Conservation (phyloP, 139 green algal genomes). For the Chlamydomonas sp. region DNA sequence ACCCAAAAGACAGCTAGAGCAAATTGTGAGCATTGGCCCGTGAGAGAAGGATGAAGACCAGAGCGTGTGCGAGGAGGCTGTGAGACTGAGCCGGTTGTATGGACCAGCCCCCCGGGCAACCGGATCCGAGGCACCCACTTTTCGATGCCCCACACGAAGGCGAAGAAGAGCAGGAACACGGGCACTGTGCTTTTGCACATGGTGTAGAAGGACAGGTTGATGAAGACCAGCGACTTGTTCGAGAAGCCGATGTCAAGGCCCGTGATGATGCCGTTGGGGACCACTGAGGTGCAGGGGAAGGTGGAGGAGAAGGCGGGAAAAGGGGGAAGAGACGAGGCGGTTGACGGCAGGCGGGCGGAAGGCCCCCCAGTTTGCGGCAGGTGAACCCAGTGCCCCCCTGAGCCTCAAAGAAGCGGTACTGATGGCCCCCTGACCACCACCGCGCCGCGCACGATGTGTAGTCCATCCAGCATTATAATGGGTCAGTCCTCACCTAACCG, state of each 20-base stretch:
- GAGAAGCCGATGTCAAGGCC: conserved; percentile 94
- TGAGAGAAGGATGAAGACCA: too few species aligned
- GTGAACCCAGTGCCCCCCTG: too few species aligned
- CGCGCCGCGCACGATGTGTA: too few species aligned
- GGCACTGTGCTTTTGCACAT: conserved; percentile 95
- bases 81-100: too few species aligned
- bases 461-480: too few species aligned
- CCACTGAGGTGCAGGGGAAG: conserved; percentile 59
- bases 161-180: conserved; percentile 94
- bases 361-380: background rate
- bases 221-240: conserved; percentile 91
- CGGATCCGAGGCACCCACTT: conserved; percentile 38
- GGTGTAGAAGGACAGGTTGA: conserved; percentile 95
- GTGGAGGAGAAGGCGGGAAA: background rate
- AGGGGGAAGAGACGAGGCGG: background rate
- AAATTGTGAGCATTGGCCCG: too few species aligned
- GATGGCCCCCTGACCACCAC: too few species aligned
- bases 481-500: conserved; percentile 51
- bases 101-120: background rate
- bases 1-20: too few species aligned
- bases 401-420: too few species aligned
- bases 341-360: background rate
- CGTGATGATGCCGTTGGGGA: conserved; percentile 90
- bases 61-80: too few species aligned
- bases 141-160: conserved; percentile 91